These are phyloP conservation scores for Coniochaeta sp. DNA, from an alignment of 2,329 filamentous ascomycete genomes.

Conservation along the genomic window DNA sequence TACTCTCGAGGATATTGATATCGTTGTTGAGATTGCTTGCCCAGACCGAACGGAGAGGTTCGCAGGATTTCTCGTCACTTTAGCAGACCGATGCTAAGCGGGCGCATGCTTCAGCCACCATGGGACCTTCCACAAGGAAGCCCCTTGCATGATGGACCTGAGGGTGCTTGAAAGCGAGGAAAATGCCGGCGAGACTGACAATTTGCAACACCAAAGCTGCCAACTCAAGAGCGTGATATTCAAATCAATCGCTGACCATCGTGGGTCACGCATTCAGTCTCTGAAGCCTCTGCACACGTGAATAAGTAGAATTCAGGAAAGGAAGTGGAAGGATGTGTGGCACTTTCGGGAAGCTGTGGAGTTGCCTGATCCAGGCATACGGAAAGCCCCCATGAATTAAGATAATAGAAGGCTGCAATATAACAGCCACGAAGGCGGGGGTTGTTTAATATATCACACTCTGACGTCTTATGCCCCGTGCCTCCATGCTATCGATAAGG, in stretches of 20 bases:
- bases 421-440: neutral
- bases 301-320: neutral
- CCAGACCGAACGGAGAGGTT: no score
- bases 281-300: neutral
- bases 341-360: neutral
- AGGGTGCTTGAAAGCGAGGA: neutral
- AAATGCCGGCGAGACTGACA: neutral
- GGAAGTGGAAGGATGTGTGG: neutral
- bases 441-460: neutral
- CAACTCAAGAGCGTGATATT: no score
- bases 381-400: neutral
- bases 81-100: neutral
- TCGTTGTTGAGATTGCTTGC: no score
- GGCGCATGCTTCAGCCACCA: neutral
- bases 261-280: neutral
- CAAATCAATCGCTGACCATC: neutral
- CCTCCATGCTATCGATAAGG: neutral
- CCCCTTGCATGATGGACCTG: neutral
- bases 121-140: neutral
- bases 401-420: neutral
- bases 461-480: neutral
- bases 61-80: no score
- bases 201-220: no score
- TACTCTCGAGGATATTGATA: no score
- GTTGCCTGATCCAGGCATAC: neutral